These are phyloP conservation scores for Schizosaccharomyces octosporus DNA, from an alignment of 805 yeast species.

Conservation along the genomic window DNA sequence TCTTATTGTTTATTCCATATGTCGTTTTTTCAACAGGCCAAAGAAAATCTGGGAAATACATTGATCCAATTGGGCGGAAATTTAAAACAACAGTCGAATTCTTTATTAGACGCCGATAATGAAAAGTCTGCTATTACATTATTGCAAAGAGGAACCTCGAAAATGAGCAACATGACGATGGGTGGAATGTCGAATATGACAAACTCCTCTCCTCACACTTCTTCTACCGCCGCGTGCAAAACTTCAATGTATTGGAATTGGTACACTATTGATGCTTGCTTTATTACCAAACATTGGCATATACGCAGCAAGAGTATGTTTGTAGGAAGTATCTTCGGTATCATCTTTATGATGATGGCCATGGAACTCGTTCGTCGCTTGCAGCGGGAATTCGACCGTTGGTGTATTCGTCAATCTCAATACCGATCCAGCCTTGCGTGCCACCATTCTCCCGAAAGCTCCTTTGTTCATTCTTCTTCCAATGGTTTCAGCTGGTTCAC, in stretches of 20 bases:
- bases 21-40: background rate
- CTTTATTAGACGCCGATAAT: background rate
- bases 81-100: background rate
- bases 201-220: background rate
- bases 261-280: conserved; percentile 43
- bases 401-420: conserved; percentile 16
- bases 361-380: conserved; percentile 34
- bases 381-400: conserved; percentile 21
- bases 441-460: background rate
- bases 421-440: background rate
- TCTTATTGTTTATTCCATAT: background rate
- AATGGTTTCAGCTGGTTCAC: background rate
- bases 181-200: background rate
- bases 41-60: background rate
- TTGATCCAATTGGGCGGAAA: background rate
- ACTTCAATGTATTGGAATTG: conserved; percentile 47
- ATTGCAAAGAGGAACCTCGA: no score
- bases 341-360: conserved; percentile 30
- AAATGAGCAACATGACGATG: background rate
- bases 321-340: conserved; percentile 57
- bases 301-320: conserved; percentile 31
- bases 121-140: background rate
- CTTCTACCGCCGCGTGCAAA: conserved; percentile 10
- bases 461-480: background rate
- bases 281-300: conserved; percentile 40